A percentile compares a stretch with the other conserved stretches of the same genome.
Evolutionary conservation across 805 yeast species (phyloP).

Genomic region (Myxozyma kluyveri): DNA sequence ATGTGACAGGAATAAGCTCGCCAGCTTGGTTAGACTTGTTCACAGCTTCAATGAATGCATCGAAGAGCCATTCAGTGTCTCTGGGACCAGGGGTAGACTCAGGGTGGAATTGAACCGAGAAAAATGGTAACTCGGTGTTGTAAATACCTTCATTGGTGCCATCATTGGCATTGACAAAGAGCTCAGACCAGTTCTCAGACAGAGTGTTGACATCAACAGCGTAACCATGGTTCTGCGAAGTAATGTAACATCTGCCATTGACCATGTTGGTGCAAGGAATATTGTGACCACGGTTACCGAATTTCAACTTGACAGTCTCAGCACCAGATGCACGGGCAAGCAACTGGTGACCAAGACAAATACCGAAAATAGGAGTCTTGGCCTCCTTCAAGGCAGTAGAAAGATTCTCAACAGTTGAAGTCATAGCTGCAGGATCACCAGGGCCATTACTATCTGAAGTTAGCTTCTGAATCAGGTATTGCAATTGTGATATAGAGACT

Average conservation of each 20-base stretch:
- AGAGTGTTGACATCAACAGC: slow-evolving; percentile 87
- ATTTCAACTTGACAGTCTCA: slow-evolving; percentile 84
- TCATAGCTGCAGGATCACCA: slow-evolving; percentile 93
- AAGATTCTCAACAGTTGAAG: slow-evolving; percentile 62
- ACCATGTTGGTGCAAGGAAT: slow-evolving; percentile 90
- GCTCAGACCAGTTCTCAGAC: slow-evolving; percentile 81
- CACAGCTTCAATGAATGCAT: slow-evolving; percentile 83
- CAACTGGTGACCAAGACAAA: slow-evolving; percentile 96
- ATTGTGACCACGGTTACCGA: slow-evolving; percentile 98
- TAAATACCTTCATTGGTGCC: slow-evolving; percentile 98
- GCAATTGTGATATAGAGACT: neutral
- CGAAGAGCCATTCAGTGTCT: slow-evolving; percentile 96
- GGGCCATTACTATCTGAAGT: slow-evolving; percentile 79
- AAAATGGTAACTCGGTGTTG: slow-evolving; percentile 79
- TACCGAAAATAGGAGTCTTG: slow-evolving; percentile 92
- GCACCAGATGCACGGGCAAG: slow-evolving; percentile 95
- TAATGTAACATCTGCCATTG: slow-evolving; percentile 93
- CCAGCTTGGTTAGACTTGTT: slow-evolving; percentile 49
- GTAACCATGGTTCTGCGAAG: slow-evolving; percentile 98
- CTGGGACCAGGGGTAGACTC: slow-evolving; percentile 99
- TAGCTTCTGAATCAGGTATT: neutral
- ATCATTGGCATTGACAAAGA: slow-evolving; percentile 93
- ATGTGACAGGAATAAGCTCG: slow-evolving; percentile 64
- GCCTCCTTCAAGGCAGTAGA: slow-evolving; percentile 56
- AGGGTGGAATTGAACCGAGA: slow-evolving; percentile 99